Base-by-base conservation (phyloP, 164 flowering plant genomes). In the Nelumbo lutea region DNA sequence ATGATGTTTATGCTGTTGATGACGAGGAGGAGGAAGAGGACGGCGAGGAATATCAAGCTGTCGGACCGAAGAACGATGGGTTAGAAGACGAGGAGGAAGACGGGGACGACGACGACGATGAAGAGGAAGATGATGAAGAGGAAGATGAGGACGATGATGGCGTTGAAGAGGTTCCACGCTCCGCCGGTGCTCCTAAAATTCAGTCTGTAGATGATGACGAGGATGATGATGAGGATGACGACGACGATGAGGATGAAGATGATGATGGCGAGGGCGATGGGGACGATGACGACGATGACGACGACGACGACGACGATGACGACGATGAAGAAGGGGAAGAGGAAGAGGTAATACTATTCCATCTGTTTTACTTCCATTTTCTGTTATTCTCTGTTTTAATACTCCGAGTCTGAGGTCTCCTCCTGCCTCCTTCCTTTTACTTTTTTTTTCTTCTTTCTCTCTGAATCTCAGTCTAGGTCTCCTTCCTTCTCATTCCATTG, bases 201-300 rank as follows among this genome's bases (percentile, higher is more conserved):
- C 62, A 58, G n/a, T 48, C 42, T n/a, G 68, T 68, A 3, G 76
- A 69, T 4, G 73, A 64, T 46, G 73, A 53, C 0, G 73, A 50
- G 0, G 75, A 61, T 0, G 75, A 53, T 15, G 69, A 59, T 0
- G 65, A 66, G 0, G 75, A 72, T 7, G 74, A 65, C 1, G 74
- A 63, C 2, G 72, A 70, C 0, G 67, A 53, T 0, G 67, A 64
- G 0, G 68, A 56, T 2, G 62, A 48, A 0, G 74, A 52, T 0
- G 75, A 39, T 2, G 70, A 72, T 0, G 75, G 62, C 0, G 84
- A 70, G 1, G 81, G 65, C 5, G 90, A 70, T 8, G 87, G 70
- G 1, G 87, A 66, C 1, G 90, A 78, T 5, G 87, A 73, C 3
- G 85, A 79, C 2, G 86, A 76, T 0, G 80, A 73, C 11, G 83